Evolutionary conservation across 2,329 filamentous ascomycete genomes (phyloP), one percentile per base, ranked within the genome.

Genomic region (Aspergillus neoniger): DNA sequence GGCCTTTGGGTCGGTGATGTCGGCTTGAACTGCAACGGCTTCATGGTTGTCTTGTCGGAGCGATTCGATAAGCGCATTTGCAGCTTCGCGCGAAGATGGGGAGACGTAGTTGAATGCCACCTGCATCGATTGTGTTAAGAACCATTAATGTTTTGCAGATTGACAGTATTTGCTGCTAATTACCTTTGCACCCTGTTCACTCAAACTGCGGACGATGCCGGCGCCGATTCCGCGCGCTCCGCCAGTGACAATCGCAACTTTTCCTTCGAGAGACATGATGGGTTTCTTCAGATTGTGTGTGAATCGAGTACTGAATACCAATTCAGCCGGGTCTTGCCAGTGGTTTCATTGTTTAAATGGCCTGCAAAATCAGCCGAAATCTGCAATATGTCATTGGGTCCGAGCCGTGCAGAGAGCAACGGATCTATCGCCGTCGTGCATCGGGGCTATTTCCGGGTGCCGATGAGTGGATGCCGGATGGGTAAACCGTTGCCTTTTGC

Each of bases 61-160:
- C 8, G 49, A 21, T 10, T 60, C 30, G 30, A 64, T 54, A 3
- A 66, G 56, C 12, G 43, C 58, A 36, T 58, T 57, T 12, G 65
- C 65, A 2, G 58, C 57, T 8, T 36, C 3, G 10, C 50, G 60
- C 3, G 65, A 65, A 3, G 61, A 63, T 3, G 54, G 48, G 1
- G 65, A 64, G 21, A 64, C 63, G 50, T 64, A 67, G 57, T 61
- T 67, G 47, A 65, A 64, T 10, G 61, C 60, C 10, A 67, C 62
- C 65, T 67, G 28, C 14, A 6, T 19, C 1, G 30, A 32, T 8
- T 19, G 3, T 12, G 9, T 4, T 21, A 19, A 19, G 5, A 12
- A 4, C 1, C 10, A 21, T 5, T 44, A 2, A 5, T 9, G 4
- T 19, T 44, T 5, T 19, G 9, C 6, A 10, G 10, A n/a, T 5